A percentile compares a stretch with the other conserved stretches of the same genome.
Conservation (phyloP, 306 rosid species). For the Morella rubra region DNA sequence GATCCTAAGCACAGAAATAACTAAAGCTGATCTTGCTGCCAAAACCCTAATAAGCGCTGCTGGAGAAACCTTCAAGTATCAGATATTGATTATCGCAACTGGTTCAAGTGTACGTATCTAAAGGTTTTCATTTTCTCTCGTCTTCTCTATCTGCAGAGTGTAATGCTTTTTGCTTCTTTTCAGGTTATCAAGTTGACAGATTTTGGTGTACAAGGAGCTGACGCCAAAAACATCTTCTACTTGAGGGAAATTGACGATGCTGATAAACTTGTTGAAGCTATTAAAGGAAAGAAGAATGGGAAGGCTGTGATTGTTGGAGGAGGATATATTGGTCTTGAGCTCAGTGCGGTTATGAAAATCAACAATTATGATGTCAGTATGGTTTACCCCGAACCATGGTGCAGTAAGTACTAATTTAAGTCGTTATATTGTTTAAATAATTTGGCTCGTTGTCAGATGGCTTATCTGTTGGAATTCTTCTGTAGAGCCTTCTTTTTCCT, state of each 20-base stretch:
- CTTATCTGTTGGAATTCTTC: not conserved
- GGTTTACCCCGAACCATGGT: conserved; percentile 99
- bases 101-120: conserved; percentile 70
- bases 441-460: not conserved
- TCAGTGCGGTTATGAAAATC: conserved; percentile 76
- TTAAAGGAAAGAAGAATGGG: conserved; percentile 74
- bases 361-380: conserved; percentile 76
- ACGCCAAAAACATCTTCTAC: conserved; percentile 90
- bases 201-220: conserved; percentile 95
- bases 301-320: conserved; percentile 97
- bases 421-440: not conserved
- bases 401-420: conserved; percentile 65
- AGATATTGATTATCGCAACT: conserved; percentile 79
- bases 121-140: conserved; percentile 13
- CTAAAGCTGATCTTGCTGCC: conserved; percentile 70
- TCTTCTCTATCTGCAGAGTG: conserved; percentile 12
- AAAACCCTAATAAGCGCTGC: conserved; percentile 63
- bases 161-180: conserved; percentile 16
- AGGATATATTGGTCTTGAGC: conserved; percentile 95
- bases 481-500: conserved; percentile 7
- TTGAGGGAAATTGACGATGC: conserved; percentile 95
- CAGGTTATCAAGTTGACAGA: conserved; percentile 85
- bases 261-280: conserved; percentile 65
- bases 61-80: conserved; percentile 68
- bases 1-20: conserved; percentile 80